Base-by-base conservation (phyloP, 75 land plant species). In the Pinus tabuliformis region DNA sequence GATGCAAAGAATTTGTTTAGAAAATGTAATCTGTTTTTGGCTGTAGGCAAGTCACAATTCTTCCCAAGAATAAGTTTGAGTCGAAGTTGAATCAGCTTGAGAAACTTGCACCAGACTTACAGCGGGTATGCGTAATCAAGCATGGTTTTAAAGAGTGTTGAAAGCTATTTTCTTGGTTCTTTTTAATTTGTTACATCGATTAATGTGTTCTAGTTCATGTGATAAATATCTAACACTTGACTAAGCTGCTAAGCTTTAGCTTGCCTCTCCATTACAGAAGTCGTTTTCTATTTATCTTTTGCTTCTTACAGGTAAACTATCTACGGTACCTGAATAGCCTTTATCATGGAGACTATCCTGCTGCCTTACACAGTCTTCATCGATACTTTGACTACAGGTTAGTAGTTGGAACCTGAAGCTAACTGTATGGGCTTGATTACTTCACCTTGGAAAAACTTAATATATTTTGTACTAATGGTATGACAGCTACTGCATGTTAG, bases 341-440 rank as follows among this genome's bases (percentile, higher is more conserved):
- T 66, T 80, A 90, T 77, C 95, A 91, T 83, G 90, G 88, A 52
- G 99, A 96, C 73, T 96, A 91, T 83, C 84, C 86, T 76, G 82
- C 86, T 74, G 91, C 99, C 36, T 64, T 93, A 84, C 90, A 93
- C 70, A 92, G 83, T 72, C 90, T 96, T 78, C 94, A 91, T 60
- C 79, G 94, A 62, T 96, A 91, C 68, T 96, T 94, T 83, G 97
- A 96, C 72, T 93, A 91, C 79, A 94, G 96, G 96, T 93, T 42
- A 63, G 75, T 63, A 18, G 20, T 58, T 78, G 75, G 49, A 39
- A 68, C 42, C 71, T 42, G 49, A 20, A 68, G 12, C n/a, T 68
- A 62, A 17, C 12, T 36, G 37, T 58, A 22, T 37, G 30, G 30
- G 33, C 37, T 37, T 30, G 18, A 37, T 30, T 22, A 17, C 30